Evolutionary conservation across 1,284 basidiomycete species (phyloP), one percentile per base, ranked within the genome.

Genomic region (Caloboletus firmus): DNA sequence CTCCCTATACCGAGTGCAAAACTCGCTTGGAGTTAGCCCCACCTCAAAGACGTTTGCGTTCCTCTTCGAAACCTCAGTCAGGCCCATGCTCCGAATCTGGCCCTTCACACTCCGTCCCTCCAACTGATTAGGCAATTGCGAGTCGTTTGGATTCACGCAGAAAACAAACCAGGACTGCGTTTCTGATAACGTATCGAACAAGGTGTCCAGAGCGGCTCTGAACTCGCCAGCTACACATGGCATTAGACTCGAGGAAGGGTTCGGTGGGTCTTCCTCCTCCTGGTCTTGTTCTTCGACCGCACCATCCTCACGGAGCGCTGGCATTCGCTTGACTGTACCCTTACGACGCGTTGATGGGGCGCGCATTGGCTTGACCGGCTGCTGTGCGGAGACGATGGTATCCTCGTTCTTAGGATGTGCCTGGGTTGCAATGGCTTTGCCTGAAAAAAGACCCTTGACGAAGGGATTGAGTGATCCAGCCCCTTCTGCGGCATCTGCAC

Each of bases 91-190:
- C 55, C 91, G 82, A 50, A 98, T 87, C 74, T 98, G 96, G 0
- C 91, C 90, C 71, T 96, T 97, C 55, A 98, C 87, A 30, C 89
- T 87, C 34, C 93, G 81, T 3, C 92, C 91, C 74, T 99, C 96
- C 52, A 97, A 76, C 71, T 98, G 95, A 67, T 94, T 93, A 30
- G 95, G 92, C 18, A 98, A 75, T 69, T 97, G 94, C 18, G 91
- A 89, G 74, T 98, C 95, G 68, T 98, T 98, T 11, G 95, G 94
- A 63, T 93, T 94, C 59, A 98, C 72, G 67, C 93, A 97, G 72
- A 97, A 91, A 6, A 97, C 81, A 65, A 89, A 91, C 95, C 95
- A 98, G 1, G 86, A 77, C 74, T 97, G 93, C 13, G 92, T 89
- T 61, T 97, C 95, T 52, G 91, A 87, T 20, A 98, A 78, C 0